phyloP scores from a whole-genome alignment of 2,329 filamentous ascomycete genomes.

The Fusarium graminum region DNA sequence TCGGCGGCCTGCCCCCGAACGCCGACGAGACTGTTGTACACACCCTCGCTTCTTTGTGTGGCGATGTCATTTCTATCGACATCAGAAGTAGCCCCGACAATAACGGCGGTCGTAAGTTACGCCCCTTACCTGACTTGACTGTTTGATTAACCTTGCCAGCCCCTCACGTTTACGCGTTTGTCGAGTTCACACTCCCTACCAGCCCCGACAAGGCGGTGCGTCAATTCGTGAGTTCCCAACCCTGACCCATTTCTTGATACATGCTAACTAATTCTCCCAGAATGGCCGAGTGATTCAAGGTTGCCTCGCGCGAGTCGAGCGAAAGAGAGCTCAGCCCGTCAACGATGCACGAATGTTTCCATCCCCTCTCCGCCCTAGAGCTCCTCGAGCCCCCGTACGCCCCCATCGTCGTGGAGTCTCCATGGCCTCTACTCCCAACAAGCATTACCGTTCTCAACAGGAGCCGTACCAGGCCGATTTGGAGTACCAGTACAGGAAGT shows the following conservation, averaged over 20 bases:
- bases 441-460: neutral
- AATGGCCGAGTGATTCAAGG: constrained; percentile 52
- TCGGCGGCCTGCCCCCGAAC: constrained; percentile 60
- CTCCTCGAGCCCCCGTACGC: constrained; percentile 11
- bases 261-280: constrained; percentile 44
- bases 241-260: neutral
- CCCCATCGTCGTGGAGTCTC: constrained; percentile 23
- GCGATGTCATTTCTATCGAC: constrained; percentile 50
- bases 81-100: constrained; percentile 18
- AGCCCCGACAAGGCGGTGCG: constrained; percentile 55
- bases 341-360: constrained; percentile 11
- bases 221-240: constrained; percentile 53
- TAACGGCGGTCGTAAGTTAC: constrained; percentile 28
- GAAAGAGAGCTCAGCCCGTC: constrained; percentile 50
- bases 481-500: neutral
- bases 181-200: constrained; percentile 57
- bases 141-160: constrained; percentile 34
- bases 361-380: neutral
- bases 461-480: neutral
- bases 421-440: neutral
- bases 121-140: neutral
- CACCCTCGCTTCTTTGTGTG: constrained; percentile 55
- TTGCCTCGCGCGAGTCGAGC: constrained; percentile 55
- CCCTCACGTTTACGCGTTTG: constrained; percentile 52
- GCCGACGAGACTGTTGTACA: constrained; percentile 55